Evolutionary conservation across 2,329 filamentous ascomycete genomes (phyloP), one percentile per base, ranked within the genome.

Genomic region (Fusarium begoniae): DNA sequence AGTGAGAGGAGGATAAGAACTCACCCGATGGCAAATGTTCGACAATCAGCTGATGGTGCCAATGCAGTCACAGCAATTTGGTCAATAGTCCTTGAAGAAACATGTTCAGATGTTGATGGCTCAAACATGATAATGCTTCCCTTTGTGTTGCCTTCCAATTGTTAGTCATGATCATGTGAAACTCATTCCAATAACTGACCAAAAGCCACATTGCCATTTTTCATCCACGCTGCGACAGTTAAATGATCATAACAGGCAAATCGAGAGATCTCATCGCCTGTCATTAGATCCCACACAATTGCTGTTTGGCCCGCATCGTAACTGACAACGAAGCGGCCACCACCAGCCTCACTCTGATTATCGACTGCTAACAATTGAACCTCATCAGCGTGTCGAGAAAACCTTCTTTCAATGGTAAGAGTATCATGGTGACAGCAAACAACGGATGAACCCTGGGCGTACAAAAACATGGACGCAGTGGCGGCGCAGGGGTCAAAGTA

Each of bases 261-360:
- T n/a, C 95, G 90, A 44, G 96, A 92, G 66, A 98, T 89, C 82
- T 98, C 95, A 68, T 95, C 91, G 55, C 96, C 96, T 0, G 94
- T 97, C 84, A 97, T 91, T 69, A 98, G 87, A 83, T 99, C 96
- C 96, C 96, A 99, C 13, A 98, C 94, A 80, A 98, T 98, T 8
- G 95, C 94, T 2, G 94, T 98, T 82, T 96, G 94, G 43, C 94
- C 92, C 24, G 90, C 90, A 86, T 99, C 96, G 79, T 98, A 98
- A 84, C 95, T 98, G 70, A 98, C 94, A 6, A 97, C 95, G 69
- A 97, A 84, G 72, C 95, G 89, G 35, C 96, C 96, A 2, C 92
- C 92, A 7, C 95, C 95, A 69, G 91, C 86, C 76, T 98, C 95
- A 82, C 95, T 98, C 63, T 94, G 91, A 80, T 95, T 98, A 82